These are phyloP conservation scores for Bertia moriformis DNA, from an alignment of 2,329 filamentous ascomycete genomes.

Conservation along the genomic window DNA sequence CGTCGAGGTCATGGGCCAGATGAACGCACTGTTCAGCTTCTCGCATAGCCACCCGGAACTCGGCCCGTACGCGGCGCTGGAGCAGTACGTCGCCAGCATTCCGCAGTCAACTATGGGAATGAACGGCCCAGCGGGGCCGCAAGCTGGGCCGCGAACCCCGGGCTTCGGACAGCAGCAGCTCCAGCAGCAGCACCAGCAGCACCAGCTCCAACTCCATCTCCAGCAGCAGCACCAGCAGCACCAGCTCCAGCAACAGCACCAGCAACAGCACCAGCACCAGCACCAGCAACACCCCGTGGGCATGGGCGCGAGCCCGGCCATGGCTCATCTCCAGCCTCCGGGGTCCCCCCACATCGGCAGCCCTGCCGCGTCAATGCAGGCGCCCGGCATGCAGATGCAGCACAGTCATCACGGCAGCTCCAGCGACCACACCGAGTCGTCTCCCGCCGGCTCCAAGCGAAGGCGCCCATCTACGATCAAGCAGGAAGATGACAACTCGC, in stretches of 20 bases:
- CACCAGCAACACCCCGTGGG: conserved; percentile 31
- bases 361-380: conserved; percentile 48
- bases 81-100: conserved; percentile 40
- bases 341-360: conserved; percentile 48
- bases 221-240: conserved; percentile 3
- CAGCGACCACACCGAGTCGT: conserved; percentile 52
- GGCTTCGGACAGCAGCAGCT: conserved; percentile 28
- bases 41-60: conserved; percentile 37
- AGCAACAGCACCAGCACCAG: too few relatives aligned
- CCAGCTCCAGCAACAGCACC: too few relatives aligned
- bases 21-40: conserved; percentile 48
- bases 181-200: conserved; percentile 7
- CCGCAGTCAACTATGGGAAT: conserved; percentile 18
- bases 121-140: conserved; percentile 30
- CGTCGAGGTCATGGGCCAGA: conserved; percentile 51
- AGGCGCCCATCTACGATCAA: conserved; percentile 42
- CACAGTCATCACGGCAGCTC: conserved; percentile 55
- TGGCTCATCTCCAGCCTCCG: conserved; percentile 43
- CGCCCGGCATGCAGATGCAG: conserved; percentile 51
- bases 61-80: conserved; percentile 41
- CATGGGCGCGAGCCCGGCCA: conserved; percentile 43
- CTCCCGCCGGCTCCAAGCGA: conserved; percentile 44
- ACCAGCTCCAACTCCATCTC: conserved; percentile 8
- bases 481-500: conserved; percentile 34
- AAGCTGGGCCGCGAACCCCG: conserved; percentile 32